phyloP scores from a whole-genome alignment of 1,284 basidiomycete genomes.

The Cryptococcus deneoformans region DNA sequence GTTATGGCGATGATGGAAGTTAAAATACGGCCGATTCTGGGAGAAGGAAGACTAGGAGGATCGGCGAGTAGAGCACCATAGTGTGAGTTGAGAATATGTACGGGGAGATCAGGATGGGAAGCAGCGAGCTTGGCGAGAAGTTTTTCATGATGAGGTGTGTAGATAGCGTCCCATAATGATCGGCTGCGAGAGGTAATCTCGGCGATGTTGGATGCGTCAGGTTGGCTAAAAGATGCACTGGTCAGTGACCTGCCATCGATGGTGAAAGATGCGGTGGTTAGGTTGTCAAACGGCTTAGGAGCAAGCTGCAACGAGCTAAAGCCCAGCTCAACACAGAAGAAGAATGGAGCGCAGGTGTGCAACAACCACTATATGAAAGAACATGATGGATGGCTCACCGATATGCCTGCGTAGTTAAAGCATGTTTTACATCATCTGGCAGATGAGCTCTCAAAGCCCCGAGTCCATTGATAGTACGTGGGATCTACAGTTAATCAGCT shows the following conservation, averaged over 20 bases:
- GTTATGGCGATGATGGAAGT: slow-evolving; percentile 87
- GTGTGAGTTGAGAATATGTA: slow-evolving; percentile 85
- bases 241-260: too few species aligned
- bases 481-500: slow-evolving; percentile 11
- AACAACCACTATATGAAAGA: too few species aligned
- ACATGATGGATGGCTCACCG: too few species aligned
- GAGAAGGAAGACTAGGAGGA: slow-evolving; percentile 38
- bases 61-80: slow-evolving; percentile 87
- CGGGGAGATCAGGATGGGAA: slow-evolving; percentile 63
- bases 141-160: slow-evolving; percentile 83
- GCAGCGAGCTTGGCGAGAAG: slow-evolving; percentile 81
- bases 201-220: slow-evolving; percentile 59
- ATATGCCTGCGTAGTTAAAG: too few species aligned
- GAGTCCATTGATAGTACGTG: slow-evolving; percentile 69
- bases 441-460: slow-evolving; percentile 72
- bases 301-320: neutral
- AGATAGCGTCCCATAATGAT: slow-evolving; percentile 85
- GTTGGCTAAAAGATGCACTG: too few species aligned
- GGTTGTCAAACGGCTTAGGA: slow-evolving; percentile 49
- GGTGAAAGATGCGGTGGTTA: slow-evolving; percentile 47
- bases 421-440: slow-evolving; percentile 63
- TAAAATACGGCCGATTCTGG: slow-evolving; percentile 67
- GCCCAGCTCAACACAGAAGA: too few species aligned
- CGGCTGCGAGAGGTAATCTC: slow-evolving; percentile 64
- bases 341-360: too few species aligned